phyloP scores from a whole-genome alignment of 257 asterid genomes.

The Handroanthus guayacan region DNA sequence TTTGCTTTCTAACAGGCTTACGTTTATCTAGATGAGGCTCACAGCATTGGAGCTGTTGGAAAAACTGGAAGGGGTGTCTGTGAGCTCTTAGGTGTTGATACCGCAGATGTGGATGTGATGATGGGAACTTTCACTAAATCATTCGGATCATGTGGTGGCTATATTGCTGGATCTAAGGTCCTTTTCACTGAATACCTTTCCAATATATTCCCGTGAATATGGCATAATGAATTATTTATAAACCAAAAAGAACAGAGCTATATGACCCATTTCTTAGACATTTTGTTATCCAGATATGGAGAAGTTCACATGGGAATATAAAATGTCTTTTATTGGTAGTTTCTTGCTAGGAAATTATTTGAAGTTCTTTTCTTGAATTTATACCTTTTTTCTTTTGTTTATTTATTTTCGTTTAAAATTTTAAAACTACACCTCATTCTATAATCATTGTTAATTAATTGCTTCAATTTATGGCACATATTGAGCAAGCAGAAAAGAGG shows the following conservation, averaged over 20 bases:
- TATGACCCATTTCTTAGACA: not conserved
- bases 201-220: conserved; percentile 31
- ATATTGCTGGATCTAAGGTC: conserved; percentile 97
- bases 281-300: not conserved
- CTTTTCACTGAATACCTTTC: conserved; percentile 31
- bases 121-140: conserved; percentile 99
- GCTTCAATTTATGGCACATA: not conserved
- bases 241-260: conserved; percentile 10
- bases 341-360: conserved; percentile 20
- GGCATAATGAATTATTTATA: conserved; percentile 23
- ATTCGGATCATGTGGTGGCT: conserved; percentile 99
- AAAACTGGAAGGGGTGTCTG: conserved; percentile 98
- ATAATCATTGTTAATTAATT: conserved; percentile 10
- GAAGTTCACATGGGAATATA: conserved; percentile 18
- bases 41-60: conserved; percentile 99
- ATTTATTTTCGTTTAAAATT: not conserved
- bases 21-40: conserved; percentile 97
- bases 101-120: conserved; percentile 94
- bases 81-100: conserved; percentile 96
- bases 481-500: not conserved
- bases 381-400: not conserved
- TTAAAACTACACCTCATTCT: not conserved
- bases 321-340: conserved; percentile 11
- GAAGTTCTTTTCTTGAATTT: not conserved
- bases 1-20: conserved; percentile 62